Percentiles rank a stretch among this genome's conserved stretches.
Conservation (phyloP, 345 rosid genomes). For the Lepidium sativum region DNA sequence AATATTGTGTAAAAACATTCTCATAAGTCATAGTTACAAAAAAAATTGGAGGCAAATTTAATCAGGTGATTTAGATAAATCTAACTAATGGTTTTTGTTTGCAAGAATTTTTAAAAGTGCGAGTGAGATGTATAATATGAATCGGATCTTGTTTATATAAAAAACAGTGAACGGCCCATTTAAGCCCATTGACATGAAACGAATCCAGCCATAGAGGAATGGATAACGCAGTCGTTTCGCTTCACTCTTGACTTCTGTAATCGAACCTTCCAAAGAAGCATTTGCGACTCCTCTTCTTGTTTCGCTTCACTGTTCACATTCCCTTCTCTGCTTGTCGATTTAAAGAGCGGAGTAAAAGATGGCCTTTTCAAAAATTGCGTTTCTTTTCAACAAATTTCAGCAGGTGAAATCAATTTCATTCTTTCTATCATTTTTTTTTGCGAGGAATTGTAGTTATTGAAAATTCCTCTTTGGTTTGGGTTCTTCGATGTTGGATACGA, state of each 20-base stretch:
- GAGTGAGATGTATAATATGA: too few relatives aligned
- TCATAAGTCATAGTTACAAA: too few relatives aligned
- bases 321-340: not conserved
- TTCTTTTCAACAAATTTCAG: conserved; percentile 31
- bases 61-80: too few relatives aligned
- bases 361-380: conserved; percentile 19
- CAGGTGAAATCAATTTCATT: conserved; percentile 14
- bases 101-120: too few relatives aligned
- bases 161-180: not conserved
- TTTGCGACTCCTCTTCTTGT: not conserved
- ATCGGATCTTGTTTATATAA: too few relatives aligned
- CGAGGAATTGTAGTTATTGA: not conserved
- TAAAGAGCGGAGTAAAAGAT: not conserved
- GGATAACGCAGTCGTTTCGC: not conserved
- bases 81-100: too few relatives aligned
- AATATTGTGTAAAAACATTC: too few relatives aligned
- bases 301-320: not conserved
- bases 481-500: not conserved
- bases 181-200: not conserved
- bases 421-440: not conserved
- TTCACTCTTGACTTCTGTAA: not conserved
- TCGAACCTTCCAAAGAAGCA: not conserved
- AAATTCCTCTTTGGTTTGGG: not conserved
- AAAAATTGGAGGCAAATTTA: too few relatives aligned
- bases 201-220: not conserved